Conservation (phyloP, 116 monocot species). For the Posidonia oceanica region DNA sequence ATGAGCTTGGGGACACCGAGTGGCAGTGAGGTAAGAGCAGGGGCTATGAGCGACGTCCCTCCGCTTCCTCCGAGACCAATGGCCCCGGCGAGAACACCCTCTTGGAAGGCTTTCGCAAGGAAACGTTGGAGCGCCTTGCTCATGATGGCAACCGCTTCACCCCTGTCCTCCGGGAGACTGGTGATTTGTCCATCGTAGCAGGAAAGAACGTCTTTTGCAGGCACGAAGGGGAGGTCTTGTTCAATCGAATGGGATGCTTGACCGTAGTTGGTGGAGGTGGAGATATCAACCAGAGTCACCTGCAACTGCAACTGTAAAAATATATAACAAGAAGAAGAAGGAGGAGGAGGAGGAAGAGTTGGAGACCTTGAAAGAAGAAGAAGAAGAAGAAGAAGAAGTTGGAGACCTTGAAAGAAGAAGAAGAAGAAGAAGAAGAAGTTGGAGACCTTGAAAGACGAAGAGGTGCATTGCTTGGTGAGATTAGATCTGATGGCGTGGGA, state of each 20-base stretch:
- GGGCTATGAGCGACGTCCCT: conserved; percentile 67
- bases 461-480: conserved; percentile 27
- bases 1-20: conserved; percentile 82
- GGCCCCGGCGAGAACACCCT: conserved; percentile 37
- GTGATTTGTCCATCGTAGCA: conserved; percentile 8
- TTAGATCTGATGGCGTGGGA: conserved; percentile 34
- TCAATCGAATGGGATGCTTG: neutral
- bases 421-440: too few relatives aligned
- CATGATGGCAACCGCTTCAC: conserved; percentile 59
- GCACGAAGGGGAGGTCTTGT: conserved; percentile 29
- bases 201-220: conserved; percentile 46
- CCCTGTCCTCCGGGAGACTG: conserved; percentile 59
- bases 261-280: conserved; percentile 23
- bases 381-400: conserved; percentile 6
- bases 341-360: conserved; percentile 10
- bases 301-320: conserved; percentile 10
- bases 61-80: conserved; percentile 85
- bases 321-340: neutral
- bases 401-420: neutral
- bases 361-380: neutral
- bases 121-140: conserved; percentile 49
- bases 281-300: conserved; percentile 75
- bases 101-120: conserved; percentile 32
- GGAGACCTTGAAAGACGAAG: conserved; percentile 30
- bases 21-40: conserved; percentile 77